Percentiles rank a stretch among this genome's conserved stretches.
These are phyloP conservation scores for Aspergillus heteromorphus DNA, from an alignment of 495 filamentous ascomycete species.

Conservation along the genomic window DNA sequence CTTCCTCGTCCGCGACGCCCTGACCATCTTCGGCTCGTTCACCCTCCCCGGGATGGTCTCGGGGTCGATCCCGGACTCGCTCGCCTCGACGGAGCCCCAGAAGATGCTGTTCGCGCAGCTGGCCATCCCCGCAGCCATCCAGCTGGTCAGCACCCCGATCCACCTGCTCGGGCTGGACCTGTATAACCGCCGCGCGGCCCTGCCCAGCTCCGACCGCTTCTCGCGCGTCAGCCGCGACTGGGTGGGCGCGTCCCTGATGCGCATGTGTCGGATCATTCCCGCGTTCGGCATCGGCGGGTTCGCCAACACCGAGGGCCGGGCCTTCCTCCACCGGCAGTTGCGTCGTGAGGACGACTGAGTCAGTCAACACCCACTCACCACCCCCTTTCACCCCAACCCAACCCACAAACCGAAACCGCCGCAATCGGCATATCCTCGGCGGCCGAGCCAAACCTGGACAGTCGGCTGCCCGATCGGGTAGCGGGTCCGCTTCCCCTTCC, in stretches of 20 bases:
- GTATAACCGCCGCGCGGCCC: slow-evolving; percentile 59
- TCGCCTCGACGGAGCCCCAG: slow-evolving; percentile 30
- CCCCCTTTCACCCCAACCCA: too few relatives aligned
- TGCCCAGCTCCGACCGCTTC: slow-evolving; percentile 50
- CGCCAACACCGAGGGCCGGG: slow-evolving; percentile 49
- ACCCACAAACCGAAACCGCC: too few relatives aligned
- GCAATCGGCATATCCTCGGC: too few relatives aligned
- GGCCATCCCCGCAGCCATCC: slow-evolving; percentile 68
- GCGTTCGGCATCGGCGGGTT: slow-evolving; percentile 89
- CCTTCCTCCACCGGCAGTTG: neutral
- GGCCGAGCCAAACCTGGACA: too few relatives aligned
- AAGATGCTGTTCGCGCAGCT: slow-evolving; percentile 62
- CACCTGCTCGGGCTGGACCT: slow-evolving; percentile 81
- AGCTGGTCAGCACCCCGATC: slow-evolving; percentile 74
- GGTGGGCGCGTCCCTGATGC: slow-evolving; percentile 61
- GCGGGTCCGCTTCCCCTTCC: too few relatives aligned
- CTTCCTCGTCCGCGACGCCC: slow-evolving; percentile 71
- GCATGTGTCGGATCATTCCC: slow-evolving; percentile 81
- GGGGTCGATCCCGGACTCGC: slow-evolving; percentile 29
- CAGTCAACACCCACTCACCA: too few relatives aligned
- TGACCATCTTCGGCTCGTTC: slow-evolving; percentile 88
- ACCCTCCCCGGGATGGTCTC: slow-evolving; percentile 57
- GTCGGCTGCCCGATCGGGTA: too few relatives aligned
- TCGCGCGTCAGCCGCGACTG: slow-evolving; percentile 65
- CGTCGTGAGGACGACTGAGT: neutral